A percentile compares a stretch with the other conserved stretches of the same genome.
These are phyloP conservation scores for Quercus gilva DNA, from an alignment of 306 rosid genomes.

Conservation along the genomic window DNA sequence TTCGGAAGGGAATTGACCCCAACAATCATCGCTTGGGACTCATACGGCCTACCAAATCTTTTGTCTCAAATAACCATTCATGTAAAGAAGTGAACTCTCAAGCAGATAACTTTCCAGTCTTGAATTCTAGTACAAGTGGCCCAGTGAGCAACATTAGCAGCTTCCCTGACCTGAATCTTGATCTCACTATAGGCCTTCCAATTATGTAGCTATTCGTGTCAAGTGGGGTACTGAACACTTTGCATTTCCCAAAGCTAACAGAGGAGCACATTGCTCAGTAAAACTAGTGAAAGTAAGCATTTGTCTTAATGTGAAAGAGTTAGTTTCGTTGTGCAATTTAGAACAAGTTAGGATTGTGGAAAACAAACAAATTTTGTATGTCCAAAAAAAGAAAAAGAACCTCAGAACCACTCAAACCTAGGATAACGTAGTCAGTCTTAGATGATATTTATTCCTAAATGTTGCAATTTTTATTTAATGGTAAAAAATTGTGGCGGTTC, in stretches of 20 bases:
- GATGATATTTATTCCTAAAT: not conserved
- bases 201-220: not conserved
- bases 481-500: not conserved
- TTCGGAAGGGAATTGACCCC: conserved; percentile 13
- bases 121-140: not conserved
- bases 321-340: not conserved
- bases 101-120: not conserved
- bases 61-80: not conserved
- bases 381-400: not conserved
- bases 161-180: conserved; percentile 39
- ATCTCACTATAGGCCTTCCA: conserved; percentile 22
- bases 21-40: conserved; percentile 4
- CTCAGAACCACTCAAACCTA: not conserved
- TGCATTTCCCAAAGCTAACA: not conserved
- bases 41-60: not conserved
- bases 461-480: not conserved
- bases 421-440: not conserved
- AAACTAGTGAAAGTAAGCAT: not conserved
- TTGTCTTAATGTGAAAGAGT: not conserved
- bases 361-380: not conserved
- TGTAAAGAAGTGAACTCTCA: not conserved
- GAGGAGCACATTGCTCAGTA: not conserved
- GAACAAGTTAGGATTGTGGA: not conserved
- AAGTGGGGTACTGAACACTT: not conserved
- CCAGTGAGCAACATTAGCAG: not conserved